These are phyloP conservation scores for Solanum virginianum DNA, from an alignment of 257 asterid species.

Conservation along the genomic window DNA sequence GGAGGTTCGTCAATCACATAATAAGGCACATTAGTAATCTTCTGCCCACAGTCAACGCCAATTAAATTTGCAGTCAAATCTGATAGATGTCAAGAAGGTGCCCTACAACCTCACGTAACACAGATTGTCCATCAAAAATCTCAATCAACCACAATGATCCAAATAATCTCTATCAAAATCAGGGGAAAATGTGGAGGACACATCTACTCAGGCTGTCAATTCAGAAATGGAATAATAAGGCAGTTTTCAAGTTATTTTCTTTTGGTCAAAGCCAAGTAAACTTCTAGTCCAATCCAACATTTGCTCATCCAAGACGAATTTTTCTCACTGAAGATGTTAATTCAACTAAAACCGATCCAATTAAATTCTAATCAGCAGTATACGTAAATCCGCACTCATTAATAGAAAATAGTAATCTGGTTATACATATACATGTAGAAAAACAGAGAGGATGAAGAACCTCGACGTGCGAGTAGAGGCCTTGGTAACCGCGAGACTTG, in stretches of 20 bases:
- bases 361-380: not conserved
- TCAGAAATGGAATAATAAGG: not conserved
- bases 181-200: not conserved
- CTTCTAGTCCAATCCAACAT: not conserved
- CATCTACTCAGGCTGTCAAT: not conserved
- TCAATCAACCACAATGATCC: not conserved
- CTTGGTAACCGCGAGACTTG: slow-evolving; percentile 68
- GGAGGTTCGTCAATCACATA: not conserved
- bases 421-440: not conserved
- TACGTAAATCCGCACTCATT: not conserved
- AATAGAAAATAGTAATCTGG: not conserved
- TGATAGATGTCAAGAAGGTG: not conserved
- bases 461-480: slow-evolving; percentile 92
- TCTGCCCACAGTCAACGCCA: not conserved
- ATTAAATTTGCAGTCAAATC: not conserved
- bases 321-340: not conserved
- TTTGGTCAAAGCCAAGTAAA: not conserved
- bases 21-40: not conserved
- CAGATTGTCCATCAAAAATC: not conserved
- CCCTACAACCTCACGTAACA: not conserved
- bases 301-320: not conserved
- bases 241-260: not conserved
- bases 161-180: not conserved
- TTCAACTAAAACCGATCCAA: not conserved
- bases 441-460: slow-evolving; percentile 14